These are phyloP conservation scores for Eutrema heterophyllum DNA, from an alignment of 345 rosid genomes.

Conservation along the genomic window DNA sequence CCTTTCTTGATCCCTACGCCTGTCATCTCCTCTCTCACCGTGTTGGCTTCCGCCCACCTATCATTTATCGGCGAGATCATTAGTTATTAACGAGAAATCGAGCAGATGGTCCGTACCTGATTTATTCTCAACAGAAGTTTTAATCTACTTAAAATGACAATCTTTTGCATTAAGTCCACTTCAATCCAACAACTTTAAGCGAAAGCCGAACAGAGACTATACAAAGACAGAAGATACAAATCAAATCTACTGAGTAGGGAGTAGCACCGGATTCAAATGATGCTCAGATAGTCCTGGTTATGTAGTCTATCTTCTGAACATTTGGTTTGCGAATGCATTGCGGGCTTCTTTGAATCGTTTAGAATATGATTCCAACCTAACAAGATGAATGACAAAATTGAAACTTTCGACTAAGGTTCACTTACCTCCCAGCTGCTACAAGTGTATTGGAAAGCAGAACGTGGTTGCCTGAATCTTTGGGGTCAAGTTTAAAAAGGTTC, in stretches of 20 bases:
- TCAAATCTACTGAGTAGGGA: no score
- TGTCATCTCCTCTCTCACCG: slow-evolving; percentile 64
- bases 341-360: not conserved
- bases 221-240: not conserved
- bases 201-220: not conserved
- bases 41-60: slow-evolving; percentile 85
- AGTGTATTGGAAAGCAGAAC: slow-evolving; percentile 78
- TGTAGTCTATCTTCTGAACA: not conserved
- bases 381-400: not conserved
- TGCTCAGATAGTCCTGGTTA: not conserved
- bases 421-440: slow-evolving; percentile 72
- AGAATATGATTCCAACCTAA: not conserved
- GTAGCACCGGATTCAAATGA: no score
- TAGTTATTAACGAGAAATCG: not conserved
- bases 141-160: not conserved
- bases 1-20: slow-evolving; percentile 71
- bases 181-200: not conserved
- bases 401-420: not conserved
- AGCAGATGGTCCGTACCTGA: no score
- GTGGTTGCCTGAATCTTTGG: slow-evolving; percentile 74
- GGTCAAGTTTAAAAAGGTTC: slow-evolving; percentile 68
- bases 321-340: not conserved
- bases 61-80: not conserved
- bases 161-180: not conserved
- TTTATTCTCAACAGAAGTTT: no score